phyloP scores from a whole-genome alignment of 1,284 basidiomycete genomes.

The Fomes fomentarius region DNA sequence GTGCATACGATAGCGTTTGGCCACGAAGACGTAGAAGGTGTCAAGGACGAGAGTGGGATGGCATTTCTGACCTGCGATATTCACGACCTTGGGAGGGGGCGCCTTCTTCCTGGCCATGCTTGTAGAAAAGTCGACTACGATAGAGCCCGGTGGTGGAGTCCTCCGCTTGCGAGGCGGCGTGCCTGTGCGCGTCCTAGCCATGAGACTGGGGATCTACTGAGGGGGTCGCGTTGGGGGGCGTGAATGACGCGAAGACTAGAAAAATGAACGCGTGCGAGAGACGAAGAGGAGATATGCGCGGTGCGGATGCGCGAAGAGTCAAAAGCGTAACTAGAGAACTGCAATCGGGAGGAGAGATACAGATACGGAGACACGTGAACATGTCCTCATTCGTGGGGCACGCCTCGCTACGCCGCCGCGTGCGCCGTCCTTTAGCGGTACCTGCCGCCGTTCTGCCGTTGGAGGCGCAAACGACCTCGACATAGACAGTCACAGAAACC shows the following conservation, averaged over 20 bases:
- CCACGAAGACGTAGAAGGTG: constrained; percentile 40
- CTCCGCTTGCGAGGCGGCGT: neutral
- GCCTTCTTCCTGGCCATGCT: constrained; percentile 8
- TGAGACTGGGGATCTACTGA: too few relatives aligned
- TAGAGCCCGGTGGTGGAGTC: neutral
- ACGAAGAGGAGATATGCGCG: neutral
- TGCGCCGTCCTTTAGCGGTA: too few relatives aligned
- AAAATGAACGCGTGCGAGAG: too few relatives aligned
- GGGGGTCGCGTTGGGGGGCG: too few relatives aligned
- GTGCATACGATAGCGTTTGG: constrained; percentile 40
- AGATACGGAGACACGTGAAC: neutral
- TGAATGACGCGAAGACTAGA: too few relatives aligned
- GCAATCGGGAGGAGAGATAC: neutral
- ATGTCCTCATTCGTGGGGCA: neutral
- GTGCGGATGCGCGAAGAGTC: neutral
- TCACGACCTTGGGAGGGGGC: constrained; percentile 24
- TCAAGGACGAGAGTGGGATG: constrained; percentile 35
- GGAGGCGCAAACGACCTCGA: too few relatives aligned
- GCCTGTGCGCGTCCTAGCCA: constrained; percentile 11
- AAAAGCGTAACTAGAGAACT: neutral
- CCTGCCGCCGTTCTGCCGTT: too few relatives aligned
- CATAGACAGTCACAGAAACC: too few relatives aligned
- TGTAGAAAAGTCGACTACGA: constrained; percentile 1
- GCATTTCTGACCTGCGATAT: constrained; percentile 32
- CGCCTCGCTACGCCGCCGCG: neutral